Evolutionary conservation across 257 asterid species (phyloP).

Genomic region (Perilla frutescens): DNA sequence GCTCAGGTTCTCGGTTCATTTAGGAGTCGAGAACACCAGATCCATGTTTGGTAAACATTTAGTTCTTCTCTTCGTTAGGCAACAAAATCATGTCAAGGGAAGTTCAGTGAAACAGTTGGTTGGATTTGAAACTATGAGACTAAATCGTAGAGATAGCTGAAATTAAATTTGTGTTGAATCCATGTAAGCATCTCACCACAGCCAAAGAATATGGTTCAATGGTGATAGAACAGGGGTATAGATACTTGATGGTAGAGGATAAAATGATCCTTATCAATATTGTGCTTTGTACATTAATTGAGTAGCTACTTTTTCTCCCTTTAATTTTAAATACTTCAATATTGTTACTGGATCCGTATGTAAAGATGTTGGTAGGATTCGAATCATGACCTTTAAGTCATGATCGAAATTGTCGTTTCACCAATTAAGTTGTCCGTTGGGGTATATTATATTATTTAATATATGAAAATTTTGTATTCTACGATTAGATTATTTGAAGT

Average conservation of each 20-base stretch:
- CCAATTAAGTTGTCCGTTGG: not conserved
- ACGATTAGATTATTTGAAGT: not conserved
- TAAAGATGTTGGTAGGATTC: no score
- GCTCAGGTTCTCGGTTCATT: constrained; percentile 53
- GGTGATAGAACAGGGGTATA: constrained; percentile 74
- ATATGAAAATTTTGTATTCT: not conserved
- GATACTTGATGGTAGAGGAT: constrained; percentile 57
- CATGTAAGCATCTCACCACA: constrained; percentile 74
- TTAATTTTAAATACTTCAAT: no score
- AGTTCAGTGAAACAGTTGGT: constrained; percentile 60
- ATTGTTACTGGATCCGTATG: no score
- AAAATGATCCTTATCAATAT: constrained; percentile 59
- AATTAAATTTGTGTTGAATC: constrained; percentile 57
- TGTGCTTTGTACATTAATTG: constrained; percentile 41
- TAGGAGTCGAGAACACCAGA: constrained; percentile 65
- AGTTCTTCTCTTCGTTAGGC: constrained; percentile 57
- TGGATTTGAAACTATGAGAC: constrained; percentile 64
- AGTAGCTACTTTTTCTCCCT: not conserved
- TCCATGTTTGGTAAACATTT: constrained; percentile 68
- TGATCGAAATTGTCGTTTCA: not conserved
- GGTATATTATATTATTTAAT: not conserved
- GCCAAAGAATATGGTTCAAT: constrained; percentile 69
- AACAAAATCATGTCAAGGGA: constrained; percentile 31
- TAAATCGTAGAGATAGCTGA: constrained; percentile 51
- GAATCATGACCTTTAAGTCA: not conserved